Evolutionary conservation across 2,329 filamentous ascomycete species (phyloP).

Genomic region (Intubia oerlemansii): DNA sequence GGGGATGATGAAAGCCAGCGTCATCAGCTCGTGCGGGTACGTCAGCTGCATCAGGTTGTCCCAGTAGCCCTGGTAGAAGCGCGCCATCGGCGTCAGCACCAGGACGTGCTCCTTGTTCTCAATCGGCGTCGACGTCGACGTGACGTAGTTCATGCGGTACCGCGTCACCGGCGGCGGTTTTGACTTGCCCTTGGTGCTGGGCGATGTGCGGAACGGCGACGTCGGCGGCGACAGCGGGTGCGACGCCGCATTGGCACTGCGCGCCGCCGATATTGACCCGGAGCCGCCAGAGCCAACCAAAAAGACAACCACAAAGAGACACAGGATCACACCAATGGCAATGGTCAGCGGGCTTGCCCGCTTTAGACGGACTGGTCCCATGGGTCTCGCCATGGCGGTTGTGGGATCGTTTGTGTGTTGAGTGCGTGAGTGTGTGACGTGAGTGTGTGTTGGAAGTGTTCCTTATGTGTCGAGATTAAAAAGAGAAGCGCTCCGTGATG

Average conservation of each 20-base stretch:
- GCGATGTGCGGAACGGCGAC: conserved; percentile 46
- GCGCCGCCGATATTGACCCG: conserved; percentile 12
- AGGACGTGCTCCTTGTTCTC: conserved; percentile 69
- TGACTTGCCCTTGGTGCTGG: conserved; percentile 27
- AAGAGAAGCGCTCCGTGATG: too few relatives aligned
- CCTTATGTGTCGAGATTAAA: too few relatives aligned
- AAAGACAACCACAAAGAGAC: conserved; percentile 50
- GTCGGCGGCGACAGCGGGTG: conserved; percentile 55
- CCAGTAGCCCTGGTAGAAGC: conserved; percentile 93
- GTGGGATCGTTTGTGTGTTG: neutral
- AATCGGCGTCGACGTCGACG: conserved; percentile 54
- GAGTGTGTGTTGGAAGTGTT: too few relatives aligned
- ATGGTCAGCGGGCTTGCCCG: conserved; percentile 61
- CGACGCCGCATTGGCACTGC: conserved; percentile 31
- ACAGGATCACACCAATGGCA: conserved; percentile 47
- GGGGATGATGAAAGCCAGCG: conserved; percentile 85
- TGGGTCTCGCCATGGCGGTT: conserved; percentile 29
- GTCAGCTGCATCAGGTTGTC: conserved; percentile 65
- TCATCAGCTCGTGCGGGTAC: conserved; percentile 90
- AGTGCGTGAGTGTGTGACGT: too few relatives aligned
- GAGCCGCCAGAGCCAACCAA: conserved; percentile 24
- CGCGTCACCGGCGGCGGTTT: conserved; percentile 59
- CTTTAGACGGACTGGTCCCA: conserved; percentile 51
- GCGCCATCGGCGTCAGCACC: conserved; percentile 77
- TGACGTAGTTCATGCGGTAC: conserved; percentile 91